Evolutionary conservation across 345 rosid species (phyloP), one percentile per base, ranked within the genome.

Genomic region (Populus simonii): DNA sequence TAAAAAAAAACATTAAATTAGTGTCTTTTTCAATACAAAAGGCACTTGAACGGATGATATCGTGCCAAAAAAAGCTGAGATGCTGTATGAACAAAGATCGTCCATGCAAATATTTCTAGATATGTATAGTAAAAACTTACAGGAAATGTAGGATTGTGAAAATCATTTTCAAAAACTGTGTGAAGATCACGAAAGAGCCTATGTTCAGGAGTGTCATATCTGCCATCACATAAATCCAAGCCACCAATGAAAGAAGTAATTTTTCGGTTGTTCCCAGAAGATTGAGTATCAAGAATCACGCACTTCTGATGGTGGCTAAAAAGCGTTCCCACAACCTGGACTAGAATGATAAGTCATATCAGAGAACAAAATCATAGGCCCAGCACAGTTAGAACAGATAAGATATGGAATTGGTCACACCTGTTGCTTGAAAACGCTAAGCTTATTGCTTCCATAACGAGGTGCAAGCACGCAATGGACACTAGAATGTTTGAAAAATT

Each of bases 191-290:
- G 1, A 68, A 87, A 88, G 66, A 89, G 85, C 73, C 92, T 86
- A 79, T 91, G 96, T 66, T 91, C 88, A 0, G 95, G 95, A n/a
- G 93, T 89, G 84, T 91, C 93, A 23, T 91, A 89, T 89, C 95
- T 87, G 38, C 95, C 95, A 71, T 89, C 91, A 43, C 95, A 89
- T 72, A 91, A 80, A 82, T 91, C 96, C 63, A 89, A 79, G 55
- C 93, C 93, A 20, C 96, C 93, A 4, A 88, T 87, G 79, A 89
- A 91, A 72, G 96, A 86, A 8, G 93, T 87, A 81, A 91, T 85
- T 80, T 88, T 89, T 62, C 93, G 73, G 69, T 84, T 85, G 78
- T 84, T 86, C 70, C 89, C 95, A 1, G 88, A 73, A 74, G 86
- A 91, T 78, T 84, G 91, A 39, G 87, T 78, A 83, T 89, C 96